A percentile compares a stretch with the other conserved stretches of the same genome.
Conservation (phyloP, 192 early-diverging fungal genomes). For the Allomyces arbusculus region DNA sequence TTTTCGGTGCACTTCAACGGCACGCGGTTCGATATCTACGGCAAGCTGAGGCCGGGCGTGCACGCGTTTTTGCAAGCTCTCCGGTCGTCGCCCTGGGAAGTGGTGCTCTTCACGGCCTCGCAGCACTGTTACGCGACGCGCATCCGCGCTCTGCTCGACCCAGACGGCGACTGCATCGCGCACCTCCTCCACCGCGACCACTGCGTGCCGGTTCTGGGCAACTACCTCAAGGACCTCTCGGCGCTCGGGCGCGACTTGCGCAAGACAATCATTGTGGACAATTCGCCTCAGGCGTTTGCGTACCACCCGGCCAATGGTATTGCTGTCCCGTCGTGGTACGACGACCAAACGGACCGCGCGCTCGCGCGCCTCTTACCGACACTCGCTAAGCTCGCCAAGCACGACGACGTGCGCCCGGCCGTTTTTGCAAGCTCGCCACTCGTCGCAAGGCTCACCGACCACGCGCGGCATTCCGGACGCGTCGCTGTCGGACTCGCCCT, state of each 20-base stretch:
- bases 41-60: slow-evolving; percentile 43
- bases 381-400: background rate
- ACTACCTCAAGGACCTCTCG: slow-evolving; percentile 49
- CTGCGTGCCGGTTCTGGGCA: slow-evolving; percentile 40
- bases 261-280: slow-evolving; percentile 45
- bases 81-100: slow-evolving; percentile 33
- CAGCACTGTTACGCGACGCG: slow-evolving; percentile 51
- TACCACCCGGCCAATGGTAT: slow-evolving; percentile 54
- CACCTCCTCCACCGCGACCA: slow-evolving; percentile 50
- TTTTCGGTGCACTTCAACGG: slow-evolving; percentile 47
- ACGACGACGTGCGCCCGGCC: background rate
- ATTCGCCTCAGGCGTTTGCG: slow-evolving; percentile 51
- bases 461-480: background rate
- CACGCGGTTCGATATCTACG: slow-evolving; percentile 38
- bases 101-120: slow-evolving; percentile 53
- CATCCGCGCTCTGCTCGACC: slow-evolving; percentile 39
- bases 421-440: background rate
- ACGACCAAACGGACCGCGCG: slow-evolving; percentile 44
- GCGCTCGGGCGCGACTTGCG: slow-evolving; percentile 44
- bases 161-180: slow-evolving; percentile 30
- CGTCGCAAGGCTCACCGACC: background rate
- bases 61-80: slow-evolving; percentile 33
- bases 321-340: slow-evolving; percentile 53
- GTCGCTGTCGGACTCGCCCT: background rate
- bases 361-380: slow-evolving; percentile 4